Conservation (phyloP, 257 asterid genomes). For the Solanum okadae region DNA sequence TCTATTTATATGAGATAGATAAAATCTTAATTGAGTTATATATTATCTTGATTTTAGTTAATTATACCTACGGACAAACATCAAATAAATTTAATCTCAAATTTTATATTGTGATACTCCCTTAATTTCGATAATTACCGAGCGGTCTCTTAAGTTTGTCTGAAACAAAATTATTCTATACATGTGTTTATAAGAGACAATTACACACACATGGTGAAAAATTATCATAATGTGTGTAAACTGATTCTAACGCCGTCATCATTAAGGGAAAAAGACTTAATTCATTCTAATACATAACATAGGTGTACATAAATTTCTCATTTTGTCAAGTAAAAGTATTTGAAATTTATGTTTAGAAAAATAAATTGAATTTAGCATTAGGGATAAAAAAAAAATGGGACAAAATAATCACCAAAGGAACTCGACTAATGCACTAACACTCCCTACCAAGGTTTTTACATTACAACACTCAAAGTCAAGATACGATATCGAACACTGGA, state of each 20-base stretch:
- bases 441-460: neutral
- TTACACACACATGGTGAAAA: neutral
- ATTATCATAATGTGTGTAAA: neutral
- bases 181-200: neutral
- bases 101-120: neutral
- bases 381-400: neutral
- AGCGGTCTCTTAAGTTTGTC: neutral
- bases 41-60: neutral
- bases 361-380: neutral
- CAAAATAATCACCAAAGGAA: neutral
- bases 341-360: neutral
- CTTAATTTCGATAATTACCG: neutral
- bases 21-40: neutral
- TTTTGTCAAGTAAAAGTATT: neutral
- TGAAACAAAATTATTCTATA: neutral
- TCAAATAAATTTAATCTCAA: neutral
- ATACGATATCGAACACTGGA: neutral
- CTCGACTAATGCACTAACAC: neutral
- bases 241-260: neutral
- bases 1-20: neutral
- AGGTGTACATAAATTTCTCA: neutral
- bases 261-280: neutral
- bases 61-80: neutral
- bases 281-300: neutral
- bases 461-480: neutral